Conservation (phyloP, 2,329 filamentous ascomycete species). For the Scleromitrula shiraiana region DNA sequence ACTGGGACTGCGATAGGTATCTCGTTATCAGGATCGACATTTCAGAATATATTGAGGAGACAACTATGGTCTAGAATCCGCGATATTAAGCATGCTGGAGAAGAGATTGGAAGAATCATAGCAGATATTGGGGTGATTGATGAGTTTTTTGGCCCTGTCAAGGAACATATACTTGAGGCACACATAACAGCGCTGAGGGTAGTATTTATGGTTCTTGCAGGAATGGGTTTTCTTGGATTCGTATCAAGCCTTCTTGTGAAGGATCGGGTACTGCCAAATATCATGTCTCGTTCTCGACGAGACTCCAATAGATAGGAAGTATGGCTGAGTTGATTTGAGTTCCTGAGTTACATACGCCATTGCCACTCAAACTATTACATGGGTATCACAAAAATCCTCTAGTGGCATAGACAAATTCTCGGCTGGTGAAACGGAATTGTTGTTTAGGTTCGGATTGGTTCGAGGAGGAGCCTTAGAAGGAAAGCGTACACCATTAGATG, state of each 20-base stretch:
- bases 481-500: too few relatives aligned
- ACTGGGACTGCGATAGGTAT: constrained; percentile 61
- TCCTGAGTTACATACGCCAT: too few relatives aligned
- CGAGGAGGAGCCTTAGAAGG: too few relatives aligned
- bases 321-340: too few relatives aligned
- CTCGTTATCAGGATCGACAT: constrained; percentile 29
- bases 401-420: too few relatives aligned
- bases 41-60: constrained; percentile 9
- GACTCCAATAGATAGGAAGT: too few relatives aligned
- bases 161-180: neutral
- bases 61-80: constrained; percentile 9
- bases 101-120: neutral
- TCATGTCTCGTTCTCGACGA: too few relatives aligned
- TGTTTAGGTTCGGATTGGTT: too few relatives aligned
- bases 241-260: neutral
- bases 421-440: too few relatives aligned
- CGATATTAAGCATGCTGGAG: neutral
- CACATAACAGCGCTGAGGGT: neutral
- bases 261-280: neutral
- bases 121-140: neutral
- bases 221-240: neutral
- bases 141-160: neutral
- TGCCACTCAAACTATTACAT: too few relatives aligned
- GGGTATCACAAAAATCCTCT: too few relatives aligned
- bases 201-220: neutral